phyloP scores from a whole-genome alignment of 75 land plant genomes.

The Selaginella tamariscina region DNA sequence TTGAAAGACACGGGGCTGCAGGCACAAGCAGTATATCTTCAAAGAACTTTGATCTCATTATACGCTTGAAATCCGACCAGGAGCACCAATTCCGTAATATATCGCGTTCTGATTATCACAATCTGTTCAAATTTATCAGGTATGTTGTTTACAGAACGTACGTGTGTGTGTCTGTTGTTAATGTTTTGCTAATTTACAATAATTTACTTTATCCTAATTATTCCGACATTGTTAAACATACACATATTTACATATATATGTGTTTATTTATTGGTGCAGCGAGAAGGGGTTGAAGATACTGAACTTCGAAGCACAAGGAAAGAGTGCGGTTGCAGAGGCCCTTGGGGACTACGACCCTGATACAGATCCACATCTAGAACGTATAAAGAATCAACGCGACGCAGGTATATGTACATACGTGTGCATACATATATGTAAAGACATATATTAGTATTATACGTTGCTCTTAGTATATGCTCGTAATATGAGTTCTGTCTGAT shows the following conservation, averaged over 20 bases:
- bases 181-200: not conserved
- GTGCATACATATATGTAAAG: no score
- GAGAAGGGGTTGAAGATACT: conserved; percentile 68
- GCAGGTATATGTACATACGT: no score
- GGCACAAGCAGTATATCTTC: conserved; percentile 57
- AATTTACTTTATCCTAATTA: no score
- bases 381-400: conserved; percentile 37
- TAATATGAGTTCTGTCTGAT: no score
- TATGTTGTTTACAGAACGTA: conserved; percentile 9
- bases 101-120: conserved; percentile 78
- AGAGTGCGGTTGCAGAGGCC: conserved; percentile 60
- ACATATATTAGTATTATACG: no score
- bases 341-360: conserved; percentile 62
- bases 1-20: conserved; percentile 83
- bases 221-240: no score
- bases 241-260: no score
- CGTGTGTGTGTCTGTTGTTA: not conserved
- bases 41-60: conserved; percentile 71
- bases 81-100: conserved; percentile 82
- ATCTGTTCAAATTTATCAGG: conserved; percentile 74
- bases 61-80: conserved; percentile 66
- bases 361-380: conserved; percentile 68
- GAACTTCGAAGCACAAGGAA: conserved; percentile 34
- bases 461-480: no score
- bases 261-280: conserved; percentile 25